These are phyloP conservation scores for Symbiodinium natans DNA, from an alignment of 73 alveolate genomes.

Conservation along the genomic window DNA sequence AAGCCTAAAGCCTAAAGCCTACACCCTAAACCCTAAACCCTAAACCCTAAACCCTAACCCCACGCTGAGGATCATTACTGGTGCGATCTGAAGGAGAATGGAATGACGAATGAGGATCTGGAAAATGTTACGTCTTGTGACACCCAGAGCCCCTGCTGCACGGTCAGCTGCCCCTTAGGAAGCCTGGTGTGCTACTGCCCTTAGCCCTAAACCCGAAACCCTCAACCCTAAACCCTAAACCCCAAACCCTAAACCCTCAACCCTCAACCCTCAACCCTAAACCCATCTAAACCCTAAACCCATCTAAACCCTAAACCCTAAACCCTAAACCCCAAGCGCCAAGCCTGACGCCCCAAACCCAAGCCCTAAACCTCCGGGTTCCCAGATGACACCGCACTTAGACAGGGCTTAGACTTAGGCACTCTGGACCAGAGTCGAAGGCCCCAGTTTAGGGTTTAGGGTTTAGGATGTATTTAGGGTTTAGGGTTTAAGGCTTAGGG, in stretches of 20 bases:
- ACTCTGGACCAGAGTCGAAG: too few species aligned
- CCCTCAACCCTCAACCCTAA: not conserved
- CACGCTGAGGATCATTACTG: slow-evolving; percentile 62
- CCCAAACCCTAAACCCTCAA: not conserved
- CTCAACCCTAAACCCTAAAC: not conserved
- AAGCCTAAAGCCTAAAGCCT: too few species aligned
- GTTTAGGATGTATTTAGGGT: too few species aligned
- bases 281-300: not conserved
- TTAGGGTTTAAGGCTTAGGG: too few species aligned
- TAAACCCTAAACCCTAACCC: too few species aligned
- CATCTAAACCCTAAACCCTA: not conserved
- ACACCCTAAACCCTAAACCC: too few species aligned
- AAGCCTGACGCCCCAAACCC: not conserved
- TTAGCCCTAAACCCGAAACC: not conserved
- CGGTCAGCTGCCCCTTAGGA: too few species aligned
- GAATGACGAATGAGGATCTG: slow-evolving; percentile 5
- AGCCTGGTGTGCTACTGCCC: not conserved
- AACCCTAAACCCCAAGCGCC: not conserved
- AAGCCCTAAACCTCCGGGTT: not conserved
- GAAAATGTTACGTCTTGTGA: slow-evolving; percentile 35
- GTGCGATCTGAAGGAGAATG: slow-evolving; percentile 55
- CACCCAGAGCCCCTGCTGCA: not conserved
- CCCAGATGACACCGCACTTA: too few species aligned
- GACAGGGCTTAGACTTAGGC: too few species aligned
- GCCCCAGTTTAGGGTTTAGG: too few species aligned